phyloP scores from a whole-genome alignment of 441 rosid species.

The Gossypium schwendimanii region DNA sequence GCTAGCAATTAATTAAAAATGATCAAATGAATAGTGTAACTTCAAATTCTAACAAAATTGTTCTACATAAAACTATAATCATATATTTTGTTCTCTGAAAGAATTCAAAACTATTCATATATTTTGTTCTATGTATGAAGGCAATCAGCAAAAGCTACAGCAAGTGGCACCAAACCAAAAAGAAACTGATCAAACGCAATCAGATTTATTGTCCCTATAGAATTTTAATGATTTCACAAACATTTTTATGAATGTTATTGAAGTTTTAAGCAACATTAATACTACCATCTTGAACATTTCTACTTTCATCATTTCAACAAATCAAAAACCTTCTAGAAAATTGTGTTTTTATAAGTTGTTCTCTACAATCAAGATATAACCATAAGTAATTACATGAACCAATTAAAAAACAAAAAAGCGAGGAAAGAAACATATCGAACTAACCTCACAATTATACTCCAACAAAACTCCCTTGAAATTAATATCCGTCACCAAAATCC shows the following conservation, averaged over 20 bases:
- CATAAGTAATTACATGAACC: neutral
- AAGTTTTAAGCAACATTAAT: neutral
- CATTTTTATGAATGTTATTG: neutral
- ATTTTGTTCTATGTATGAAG: neutral
- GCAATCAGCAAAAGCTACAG: neutral
- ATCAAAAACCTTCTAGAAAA: neutral
- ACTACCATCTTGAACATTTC: neutral
- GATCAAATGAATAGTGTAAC: neutral
- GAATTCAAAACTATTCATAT: neutral
- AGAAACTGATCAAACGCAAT: neutral
- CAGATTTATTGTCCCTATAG: neutral
- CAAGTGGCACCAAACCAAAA: neutral
- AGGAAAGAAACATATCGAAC: slow-evolving; percentile 7
- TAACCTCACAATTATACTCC: slow-evolving; percentile 76
- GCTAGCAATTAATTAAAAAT: neutral
- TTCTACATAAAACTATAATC: neutral
- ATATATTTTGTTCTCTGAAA: neutral
- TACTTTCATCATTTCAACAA: neutral
- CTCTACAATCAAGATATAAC: neutral
- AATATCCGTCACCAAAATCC: slow-evolving; percentile 60
- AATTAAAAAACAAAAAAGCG: neutral
- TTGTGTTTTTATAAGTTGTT: neutral
- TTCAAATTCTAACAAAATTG: neutral
- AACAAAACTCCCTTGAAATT: slow-evolving; percentile 40
- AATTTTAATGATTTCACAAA: neutral